Percentiles rank a stretch among this genome's conserved stretches.
These are phyloP conservation scores for Mycosphaerella arachidis DNA, from an alignment of 2,329 filamentous ascomycete species.

Conservation along the genomic window DNA sequence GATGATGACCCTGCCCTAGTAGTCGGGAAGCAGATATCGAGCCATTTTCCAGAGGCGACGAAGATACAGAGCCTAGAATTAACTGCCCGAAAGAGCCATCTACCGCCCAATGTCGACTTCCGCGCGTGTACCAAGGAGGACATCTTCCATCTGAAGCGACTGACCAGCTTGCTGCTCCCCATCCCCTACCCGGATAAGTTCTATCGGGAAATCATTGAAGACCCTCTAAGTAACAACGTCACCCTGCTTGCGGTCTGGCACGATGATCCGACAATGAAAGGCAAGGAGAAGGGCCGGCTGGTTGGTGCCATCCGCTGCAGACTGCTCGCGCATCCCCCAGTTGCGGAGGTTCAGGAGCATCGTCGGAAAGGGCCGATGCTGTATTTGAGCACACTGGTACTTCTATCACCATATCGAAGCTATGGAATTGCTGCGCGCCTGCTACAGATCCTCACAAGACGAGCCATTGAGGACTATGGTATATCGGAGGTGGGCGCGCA, in stretches of 20 bases:
- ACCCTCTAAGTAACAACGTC: slow-evolving; percentile 49
- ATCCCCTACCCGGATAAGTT: slow-evolving; percentile 59
- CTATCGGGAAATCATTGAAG: slow-evolving; percentile 56
- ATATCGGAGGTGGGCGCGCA: slow-evolving; percentile 55
- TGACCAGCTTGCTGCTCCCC: slow-evolving; percentile 56
- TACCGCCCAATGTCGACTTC: slow-evolving; percentile 50
- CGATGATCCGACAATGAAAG: slow-evolving; percentile 35
- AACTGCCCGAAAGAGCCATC: slow-evolving; percentile 15
- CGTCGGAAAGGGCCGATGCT: slow-evolving; percentile 36
- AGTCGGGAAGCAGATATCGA: neutral
- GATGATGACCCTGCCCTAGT: neutral
- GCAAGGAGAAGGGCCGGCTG: slow-evolving; percentile 33
- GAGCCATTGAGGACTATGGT: slow-evolving; percentile 45
- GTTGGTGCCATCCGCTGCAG: slow-evolving; percentile 48
- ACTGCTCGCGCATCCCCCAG: slow-evolving; percentile 32
- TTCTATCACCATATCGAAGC: slow-evolving; percentile 56
- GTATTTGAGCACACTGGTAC: slow-evolving; percentile 58
- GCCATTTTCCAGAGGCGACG: neutral
- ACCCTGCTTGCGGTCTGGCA: slow-evolving; percentile 59
- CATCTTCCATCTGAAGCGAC: slow-evolving; percentile 53
- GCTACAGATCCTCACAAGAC: slow-evolving; percentile 37
- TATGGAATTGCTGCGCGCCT: slow-evolving; percentile 55
- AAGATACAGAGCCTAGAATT: neutral
- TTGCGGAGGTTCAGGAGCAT: slow-evolving; percentile 1
- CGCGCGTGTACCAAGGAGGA: slow-evolving; percentile 50